phyloP scores from a whole-genome alignment of 495 filamentous ascomycete species.

The Xylaria curta region DNA sequence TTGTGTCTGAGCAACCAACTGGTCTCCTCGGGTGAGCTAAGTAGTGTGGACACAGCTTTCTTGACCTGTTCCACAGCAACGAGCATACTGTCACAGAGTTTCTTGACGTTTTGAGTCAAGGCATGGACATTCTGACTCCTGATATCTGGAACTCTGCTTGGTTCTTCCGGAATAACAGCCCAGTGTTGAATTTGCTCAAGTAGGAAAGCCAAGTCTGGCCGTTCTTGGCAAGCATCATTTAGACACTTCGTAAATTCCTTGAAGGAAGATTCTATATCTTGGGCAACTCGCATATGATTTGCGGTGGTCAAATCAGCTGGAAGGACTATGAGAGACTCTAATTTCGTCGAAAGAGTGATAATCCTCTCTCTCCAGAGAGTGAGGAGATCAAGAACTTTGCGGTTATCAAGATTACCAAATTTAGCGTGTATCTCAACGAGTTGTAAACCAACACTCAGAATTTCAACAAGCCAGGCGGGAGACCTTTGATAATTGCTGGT shows the following conservation, averaged over 20 bases:
- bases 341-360: slow-evolving; percentile 41
- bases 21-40: slow-evolving; percentile 61
- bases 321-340: slow-evolving; percentile 58
- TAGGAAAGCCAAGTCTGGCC: slow-evolving; percentile 68
- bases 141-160: background rate
- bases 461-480: slow-evolving; percentile 50
- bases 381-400: slow-evolving; percentile 50
- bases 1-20: slow-evolving; percentile 70
- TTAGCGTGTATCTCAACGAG: slow-evolving; percentile 66
- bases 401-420: slow-evolving; percentile 59
- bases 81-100: slow-evolving; percentile 68
- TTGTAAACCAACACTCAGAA: slow-evolving; percentile 49
- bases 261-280: slow-evolving; percentile 53
- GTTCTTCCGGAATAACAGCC: slow-evolving; percentile 33
- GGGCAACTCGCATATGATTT: slow-evolving; percentile 48
- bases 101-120: slow-evolving; percentile 53
- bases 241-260: slow-evolving; percentile 54
- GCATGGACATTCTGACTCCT: background rate
- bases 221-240: slow-evolving; percentile 45
- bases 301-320: slow-evolving; percentile 60
- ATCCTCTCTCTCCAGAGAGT: slow-evolving; percentile 59
- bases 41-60: slow-evolving; percentile 50
- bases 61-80: slow-evolving; percentile 76
- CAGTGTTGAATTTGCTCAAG: slow-evolving; percentile 64
- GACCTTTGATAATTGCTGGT: slow-evolving; percentile 41